Evolutionary conservation across 148 eudicot genomes (phyloP).

Genomic region (Diospyros kaki): DNA sequence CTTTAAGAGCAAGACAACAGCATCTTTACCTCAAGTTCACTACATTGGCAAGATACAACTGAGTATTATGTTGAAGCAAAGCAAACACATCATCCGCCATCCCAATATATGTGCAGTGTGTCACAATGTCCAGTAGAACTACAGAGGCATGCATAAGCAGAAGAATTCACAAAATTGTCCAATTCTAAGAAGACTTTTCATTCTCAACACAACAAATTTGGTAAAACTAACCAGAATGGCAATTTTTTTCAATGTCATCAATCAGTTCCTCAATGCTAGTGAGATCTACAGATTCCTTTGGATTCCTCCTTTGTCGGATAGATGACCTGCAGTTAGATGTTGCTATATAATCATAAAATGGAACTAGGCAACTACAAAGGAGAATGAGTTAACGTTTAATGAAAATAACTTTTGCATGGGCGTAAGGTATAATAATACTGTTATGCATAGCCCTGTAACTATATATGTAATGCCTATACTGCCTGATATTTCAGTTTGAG

Average conservation of each 20-base stretch:
- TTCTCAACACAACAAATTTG: background rate
- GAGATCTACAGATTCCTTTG: slow-evolving; percentile 89
- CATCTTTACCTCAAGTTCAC: slow-evolving; percentile 74
- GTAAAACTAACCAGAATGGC: slow-evolving; percentile 61
- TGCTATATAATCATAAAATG: slow-evolving; percentile 1
- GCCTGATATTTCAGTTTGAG: background rate
- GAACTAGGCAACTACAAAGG: background rate
- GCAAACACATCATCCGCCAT: slow-evolving; percentile 96
- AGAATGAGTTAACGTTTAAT: background rate
- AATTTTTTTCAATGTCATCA: slow-evolving; percentile 54
- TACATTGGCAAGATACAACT: slow-evolving; percentile 87
- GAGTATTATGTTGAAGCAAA: slow-evolving; percentile 79
- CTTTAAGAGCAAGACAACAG: slow-evolving; percentile 3
- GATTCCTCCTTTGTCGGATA: slow-evolving; percentile 83
- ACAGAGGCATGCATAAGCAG: slow-evolving; percentile 16
- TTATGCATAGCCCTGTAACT: background rate
- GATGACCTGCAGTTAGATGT: slow-evolving; percentile 55
- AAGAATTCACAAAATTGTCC: background rate
- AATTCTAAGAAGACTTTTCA: slow-evolving; percentile 7
- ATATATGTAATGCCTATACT: background rate
- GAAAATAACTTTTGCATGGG: background rate
- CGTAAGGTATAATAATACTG: background rate
- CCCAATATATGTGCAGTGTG: slow-evolving; percentile 86
- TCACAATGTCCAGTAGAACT: slow-evolving; percentile 79
- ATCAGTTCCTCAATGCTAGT: slow-evolving; percentile 85